Base-by-base conservation (phyloP, 2,329 filamentous ascomycete genomes). In the Fusarium virguliforme region DNA sequence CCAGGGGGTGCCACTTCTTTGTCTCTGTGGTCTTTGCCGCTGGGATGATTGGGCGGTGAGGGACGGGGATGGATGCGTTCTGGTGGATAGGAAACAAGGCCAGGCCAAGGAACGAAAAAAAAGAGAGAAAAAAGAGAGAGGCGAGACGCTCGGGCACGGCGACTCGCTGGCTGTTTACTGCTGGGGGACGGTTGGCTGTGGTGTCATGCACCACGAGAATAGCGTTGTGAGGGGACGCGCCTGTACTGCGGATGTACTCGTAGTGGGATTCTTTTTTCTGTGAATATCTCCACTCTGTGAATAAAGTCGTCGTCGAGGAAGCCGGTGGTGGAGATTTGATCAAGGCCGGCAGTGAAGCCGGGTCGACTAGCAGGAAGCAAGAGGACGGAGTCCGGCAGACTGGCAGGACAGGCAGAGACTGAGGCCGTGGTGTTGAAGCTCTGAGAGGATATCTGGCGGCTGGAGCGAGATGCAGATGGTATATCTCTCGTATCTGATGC, bases 41-140 rank as follows among this genome's bases (percentile, higher is more conserved):
- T 41, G 57, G 69, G 64, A 40, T 70, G 67, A 74, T 76, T 75
- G 72, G 74, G 74, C 74, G 74, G 74, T 76, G 74, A 73, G 68
- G 71, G 55, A 30, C 26, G 61, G 60, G 69, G 61, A 72, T 62
- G 58, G 62, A 43, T 41, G 43, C 24, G 43, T 24, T 28, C 5
- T 48, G 43, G 43, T 32, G 56, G 62, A 56, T 63, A 64, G 28
- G 15, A 30, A 18, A 18, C 18, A 18, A 18, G 18, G 18, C 18
- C n/a, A 54, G 35, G 50, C 50, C 50, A 53, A 53, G 50, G 22
- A 34, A 18, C 18, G 18, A 51, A 34, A 35, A 26, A n/a, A 35
- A 34, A n/a, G 37, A 35, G 13, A 48, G 34, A 30, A 58, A 34
- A 10, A 35, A 40, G 32, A 35, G 40, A 50, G 18, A 13, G 26